phyloP scores from a whole-genome alignment of 2,329 filamentous ascomycete species.

The Exophiala phaeomuriformis region DNA sequence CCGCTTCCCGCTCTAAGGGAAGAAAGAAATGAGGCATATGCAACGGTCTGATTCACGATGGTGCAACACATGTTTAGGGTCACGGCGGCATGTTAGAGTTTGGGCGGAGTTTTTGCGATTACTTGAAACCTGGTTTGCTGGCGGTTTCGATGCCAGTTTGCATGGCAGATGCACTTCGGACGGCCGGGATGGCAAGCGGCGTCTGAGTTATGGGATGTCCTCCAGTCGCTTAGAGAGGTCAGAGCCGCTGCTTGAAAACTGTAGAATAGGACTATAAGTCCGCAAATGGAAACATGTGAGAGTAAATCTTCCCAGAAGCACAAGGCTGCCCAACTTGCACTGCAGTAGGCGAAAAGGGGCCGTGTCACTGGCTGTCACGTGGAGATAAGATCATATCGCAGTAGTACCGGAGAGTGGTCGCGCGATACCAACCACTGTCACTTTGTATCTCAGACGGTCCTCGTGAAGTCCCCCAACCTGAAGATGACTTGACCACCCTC shows the following conservation, averaged over 20 bases:
- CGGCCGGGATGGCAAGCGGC: neutral
- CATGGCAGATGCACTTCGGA: neutral
- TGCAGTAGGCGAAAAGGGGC: neutral
- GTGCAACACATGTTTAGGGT: neutral
- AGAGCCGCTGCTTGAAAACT: neutral
- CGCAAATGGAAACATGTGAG: neutral
- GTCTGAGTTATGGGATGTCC: no score
- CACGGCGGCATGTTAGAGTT: neutral
- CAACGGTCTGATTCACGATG: neutral
- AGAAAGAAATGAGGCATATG: conserved; percentile 40
- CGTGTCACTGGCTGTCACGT: neutral
- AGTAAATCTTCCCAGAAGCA: neutral
- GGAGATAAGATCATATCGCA: conserved; percentile 1
- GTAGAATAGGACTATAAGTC: neutral
- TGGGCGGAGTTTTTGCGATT: neutral
- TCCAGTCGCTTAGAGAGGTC: no score
- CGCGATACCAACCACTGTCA: neutral
- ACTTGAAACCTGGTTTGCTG: neutral
- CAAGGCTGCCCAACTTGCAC: neutral
- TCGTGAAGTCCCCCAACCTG: neutral
- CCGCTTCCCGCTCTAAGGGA: conserved; percentile 42
- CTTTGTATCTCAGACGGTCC: neutral
- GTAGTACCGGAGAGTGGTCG: no score
- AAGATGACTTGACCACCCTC: conserved; percentile 11
- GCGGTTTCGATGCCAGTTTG: neutral